Percentiles rank a stretch among this genome's conserved stretches.
These are phyloP conservation scores for Termitomyces sp. DNA, from an alignment of 1,284 basidiomycete species.

Conservation along the genomic window DNA sequence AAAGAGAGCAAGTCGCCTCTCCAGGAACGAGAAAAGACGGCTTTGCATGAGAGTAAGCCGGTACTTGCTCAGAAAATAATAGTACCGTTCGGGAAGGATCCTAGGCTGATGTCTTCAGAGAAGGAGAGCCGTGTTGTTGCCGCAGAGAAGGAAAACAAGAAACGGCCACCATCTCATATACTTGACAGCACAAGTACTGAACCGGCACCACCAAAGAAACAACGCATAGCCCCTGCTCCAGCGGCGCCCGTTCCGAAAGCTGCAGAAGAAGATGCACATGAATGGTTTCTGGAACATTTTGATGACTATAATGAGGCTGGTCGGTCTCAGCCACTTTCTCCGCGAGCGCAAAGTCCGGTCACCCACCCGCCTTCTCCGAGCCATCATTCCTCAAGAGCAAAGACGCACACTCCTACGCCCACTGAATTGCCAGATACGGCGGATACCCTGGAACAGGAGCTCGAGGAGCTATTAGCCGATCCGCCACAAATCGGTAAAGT, in stretches of 20 bases:
- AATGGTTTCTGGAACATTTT: conserved; percentile 55
- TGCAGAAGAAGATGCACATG: conserved; percentile 46
- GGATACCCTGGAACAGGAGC: conserved; percentile 42
- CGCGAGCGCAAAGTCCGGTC: conserved; percentile 6
- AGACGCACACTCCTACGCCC: conserved; percentile 17
- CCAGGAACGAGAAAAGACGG: not conserved
- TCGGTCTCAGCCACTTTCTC: conserved; percentile 9
- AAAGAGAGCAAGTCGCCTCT: conserved; percentile 5
- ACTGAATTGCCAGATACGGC: conserved; percentile 28
- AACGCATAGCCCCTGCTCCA: conserved; percentile 10
- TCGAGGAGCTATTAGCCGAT: conserved; percentile 25
- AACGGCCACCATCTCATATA: conserved; percentile 8
- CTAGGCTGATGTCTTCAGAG: not conserved
- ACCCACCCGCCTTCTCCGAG: conserved; percentile 13
- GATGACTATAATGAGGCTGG: conserved; percentile 30
- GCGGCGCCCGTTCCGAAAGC: conserved; percentile 14
- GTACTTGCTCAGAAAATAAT: not conserved
- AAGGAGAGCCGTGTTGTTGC: not conserved
- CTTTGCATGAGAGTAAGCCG: not conserved
- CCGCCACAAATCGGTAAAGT: conserved; percentile 22
- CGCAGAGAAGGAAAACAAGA: conserved; percentile 2
- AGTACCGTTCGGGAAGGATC: not conserved
- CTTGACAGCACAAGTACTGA: not conserved
- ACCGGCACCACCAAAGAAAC: conserved; percentile 13
- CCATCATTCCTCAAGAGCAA: conserved; percentile 1